Evolutionary conservation across 176 grass and related monocot species (phyloP).

Genomic region (Elymus sibiricus): DNA sequence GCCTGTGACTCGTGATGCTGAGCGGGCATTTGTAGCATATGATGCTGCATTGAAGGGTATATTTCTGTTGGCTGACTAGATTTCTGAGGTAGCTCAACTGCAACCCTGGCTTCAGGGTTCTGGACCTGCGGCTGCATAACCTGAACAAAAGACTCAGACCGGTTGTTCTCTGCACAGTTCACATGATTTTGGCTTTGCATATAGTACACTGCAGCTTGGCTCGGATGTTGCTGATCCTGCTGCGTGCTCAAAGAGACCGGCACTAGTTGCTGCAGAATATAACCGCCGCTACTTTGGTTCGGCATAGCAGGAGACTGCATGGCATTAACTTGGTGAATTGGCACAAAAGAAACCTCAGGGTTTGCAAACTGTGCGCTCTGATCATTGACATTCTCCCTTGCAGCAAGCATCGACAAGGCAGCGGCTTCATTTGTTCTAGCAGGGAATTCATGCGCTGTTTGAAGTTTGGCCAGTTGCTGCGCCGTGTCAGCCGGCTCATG

Average conservation of each 20-base stretch:
- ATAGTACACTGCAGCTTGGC: constrained; percentile 56
- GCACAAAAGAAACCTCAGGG: constrained; percentile 65
- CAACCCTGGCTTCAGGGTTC: constrained; percentile 42
- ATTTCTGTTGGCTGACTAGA: constrained; percentile 29
- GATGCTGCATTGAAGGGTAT: constrained; percentile 44
- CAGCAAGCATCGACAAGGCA: constrained; percentile 18
- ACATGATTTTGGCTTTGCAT: constrained; percentile 39
- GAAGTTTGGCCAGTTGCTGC: constrained; percentile 67
- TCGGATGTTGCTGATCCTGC: constrained; percentile 44
- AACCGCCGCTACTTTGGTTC: constrained; percentile 35
- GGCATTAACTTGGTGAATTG: constrained; percentile 46
- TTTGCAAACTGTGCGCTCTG: constrained; percentile 46
- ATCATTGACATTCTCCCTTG: constrained; percentile 40
- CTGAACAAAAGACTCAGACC: constrained; percentile 41
- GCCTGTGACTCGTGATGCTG: constrained; percentile 54
- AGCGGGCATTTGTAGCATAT: constrained; percentile 37
- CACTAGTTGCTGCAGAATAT: constrained; percentile 49
- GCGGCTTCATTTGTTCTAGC: constrained; percentile 39
- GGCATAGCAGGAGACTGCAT: constrained; percentile 33
- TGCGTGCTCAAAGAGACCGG: constrained; percentile 39
- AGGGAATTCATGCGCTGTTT: constrained; percentile 59
- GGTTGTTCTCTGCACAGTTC: constrained; percentile 14
- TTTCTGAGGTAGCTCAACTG: constrained; percentile 36
- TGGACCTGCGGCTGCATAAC: constrained; percentile 54
- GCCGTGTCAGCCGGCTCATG: constrained; percentile 74